Base-by-base conservation (phyloP, 1,139 yeast species). In the Kodamaea alishanica region DNA sequence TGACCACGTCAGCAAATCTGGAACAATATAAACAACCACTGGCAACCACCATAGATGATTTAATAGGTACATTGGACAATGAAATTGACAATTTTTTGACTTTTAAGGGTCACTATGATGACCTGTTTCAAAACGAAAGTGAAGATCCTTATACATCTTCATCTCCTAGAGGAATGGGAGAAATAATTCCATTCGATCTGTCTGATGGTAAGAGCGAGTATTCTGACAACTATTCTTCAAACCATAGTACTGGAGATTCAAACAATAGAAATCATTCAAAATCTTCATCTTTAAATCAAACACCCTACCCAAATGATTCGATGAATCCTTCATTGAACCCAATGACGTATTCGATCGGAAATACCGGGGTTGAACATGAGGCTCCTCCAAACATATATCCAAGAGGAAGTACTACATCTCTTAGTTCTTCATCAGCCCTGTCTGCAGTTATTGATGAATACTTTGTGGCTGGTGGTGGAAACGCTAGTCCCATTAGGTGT, bases 31-130 rank as follows among this genome's bases (percentile, higher is more conserved):
- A 31, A 7, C 23, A 30, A 4, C 20, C 20, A 15, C 20, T 15
- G 20, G 20, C 4, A 9, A 9, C 6, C 24, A 35, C 41, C 20
- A 48, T 49, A 47, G 42, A 43, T 40, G 55, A 51, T 33, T 47
- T 53, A 11, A 54, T 55, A 26, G 57, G 50, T 3, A 40, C 54
- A 3, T 37, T 55, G 27, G 56, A 55, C 25, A 39, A 37, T 8
- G 58, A 54, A 33, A 49, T 55, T 27, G 51, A 45, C 34, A 39
- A 38, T 30, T 50, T 51, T 32, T 33, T 43, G 30, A 40, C 37
- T 22, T 27, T 41, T 8, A 46, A 43, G 6, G 12, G 22, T 9
- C 27, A 23, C 24, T 7, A 15, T 6, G 12, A 31, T 10, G 40
- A 37, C 24, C 8, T 33, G 23, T 34, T 32, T 10, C 23, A 28